phyloP scores from a whole-genome alignment of 495 filamentous ascomycete species.

The Thermochaetoides thermophila region DNA sequence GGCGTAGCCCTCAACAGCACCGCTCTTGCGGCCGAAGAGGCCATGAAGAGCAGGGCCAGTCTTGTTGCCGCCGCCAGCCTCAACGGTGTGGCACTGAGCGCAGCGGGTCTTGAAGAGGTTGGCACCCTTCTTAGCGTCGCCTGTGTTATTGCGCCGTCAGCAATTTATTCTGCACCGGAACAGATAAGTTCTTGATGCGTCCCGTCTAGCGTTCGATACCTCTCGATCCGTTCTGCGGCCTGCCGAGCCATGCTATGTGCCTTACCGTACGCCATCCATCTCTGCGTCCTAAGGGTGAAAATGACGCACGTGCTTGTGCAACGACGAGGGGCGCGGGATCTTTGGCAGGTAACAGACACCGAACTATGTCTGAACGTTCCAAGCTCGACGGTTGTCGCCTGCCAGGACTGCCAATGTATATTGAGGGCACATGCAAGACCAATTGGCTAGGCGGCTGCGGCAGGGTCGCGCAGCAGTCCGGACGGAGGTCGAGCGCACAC shows the following conservation, averaged over 20 bases:
- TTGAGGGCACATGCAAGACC: too few relatives aligned
- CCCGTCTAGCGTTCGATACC: not conserved
- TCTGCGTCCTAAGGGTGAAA: slow-evolving; percentile 18
- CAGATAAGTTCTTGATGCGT: not conserved
- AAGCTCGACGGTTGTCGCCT: too few relatives aligned
- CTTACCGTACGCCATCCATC: not conserved
- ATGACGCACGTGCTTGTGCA: slow-evolving; percentile 20
- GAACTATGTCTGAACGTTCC: too few relatives aligned
- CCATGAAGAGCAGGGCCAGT: slow-evolving; percentile 94
- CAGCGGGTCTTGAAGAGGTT: slow-evolving; percentile 99
- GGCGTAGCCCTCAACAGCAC: slow-evolving; percentile 76
- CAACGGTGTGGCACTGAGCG: slow-evolving; percentile 94
- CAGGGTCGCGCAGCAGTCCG: not conserved
- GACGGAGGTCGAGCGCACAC: slow-evolving; percentile 1
- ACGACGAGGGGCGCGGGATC: not conserved
- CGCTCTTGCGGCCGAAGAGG: slow-evolving; percentile 93
- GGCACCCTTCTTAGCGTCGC: slow-evolving; percentile 92
- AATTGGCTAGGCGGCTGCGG: too few relatives aligned
- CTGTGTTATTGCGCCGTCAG: slow-evolving; percentile 38
- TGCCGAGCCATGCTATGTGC: not conserved
- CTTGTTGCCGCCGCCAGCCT: slow-evolving; percentile 82
- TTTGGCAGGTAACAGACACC: not conserved
- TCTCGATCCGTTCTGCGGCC: slow-evolving; percentile 1
- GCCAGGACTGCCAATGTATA: too few relatives aligned
- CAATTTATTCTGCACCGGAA: not conserved